phyloP scores from a whole-genome alignment of 1,284 basidiomycete genomes.

The Irpex lacteus region DNA sequence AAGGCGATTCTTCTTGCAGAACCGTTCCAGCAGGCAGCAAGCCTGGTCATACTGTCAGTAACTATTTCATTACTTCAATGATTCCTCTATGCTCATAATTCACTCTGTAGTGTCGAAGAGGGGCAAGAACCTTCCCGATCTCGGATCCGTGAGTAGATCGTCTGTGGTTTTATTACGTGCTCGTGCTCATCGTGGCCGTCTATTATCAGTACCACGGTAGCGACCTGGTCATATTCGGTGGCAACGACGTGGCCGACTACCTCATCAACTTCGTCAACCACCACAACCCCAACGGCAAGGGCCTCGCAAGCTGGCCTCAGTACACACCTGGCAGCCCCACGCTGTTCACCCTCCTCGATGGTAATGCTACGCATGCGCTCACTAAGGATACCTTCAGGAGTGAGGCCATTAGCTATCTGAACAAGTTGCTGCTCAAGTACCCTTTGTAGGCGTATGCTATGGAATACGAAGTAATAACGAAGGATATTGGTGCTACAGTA shows the following conservation, averaged over 20 bases:
- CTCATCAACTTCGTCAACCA: slow-evolving; percentile 19
- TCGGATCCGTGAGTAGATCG: not conserved
- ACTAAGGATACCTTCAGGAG: not conserved
- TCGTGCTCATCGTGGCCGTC: not conserved
- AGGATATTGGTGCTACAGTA: too few species aligned
- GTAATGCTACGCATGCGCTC: not conserved
- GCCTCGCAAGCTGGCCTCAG: slow-evolving; percentile 11
- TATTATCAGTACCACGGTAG: not conserved
- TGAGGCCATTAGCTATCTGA: not conserved
- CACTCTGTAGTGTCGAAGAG: slow-evolving; percentile 13
- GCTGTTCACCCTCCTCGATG: slow-evolving; percentile 14
- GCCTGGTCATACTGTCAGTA: slow-evolving; percentile 30
- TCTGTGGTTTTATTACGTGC: not conserved
- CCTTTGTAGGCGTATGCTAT: not conserved
- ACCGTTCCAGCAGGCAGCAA: slow-evolving; percentile 20
- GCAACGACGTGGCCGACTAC: slow-evolving; percentile 8
- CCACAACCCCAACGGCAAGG: slow-evolving; percentile 17
- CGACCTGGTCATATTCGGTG: not conserved
- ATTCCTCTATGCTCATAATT: not conserved
- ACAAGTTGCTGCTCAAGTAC: not conserved
- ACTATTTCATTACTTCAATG: not conserved
- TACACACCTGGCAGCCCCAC: slow-evolving; percentile 9
- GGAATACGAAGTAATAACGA: too few species aligned
- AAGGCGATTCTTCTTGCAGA: slow-evolving; percentile 43
- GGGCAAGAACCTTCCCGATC: slow-evolving; percentile 11